These are phyloP conservation scores for Cladosporium sphaerospermum DNA, from an alignment of 2,329 filamentous ascomycete species.

Conservation along the genomic window DNA sequence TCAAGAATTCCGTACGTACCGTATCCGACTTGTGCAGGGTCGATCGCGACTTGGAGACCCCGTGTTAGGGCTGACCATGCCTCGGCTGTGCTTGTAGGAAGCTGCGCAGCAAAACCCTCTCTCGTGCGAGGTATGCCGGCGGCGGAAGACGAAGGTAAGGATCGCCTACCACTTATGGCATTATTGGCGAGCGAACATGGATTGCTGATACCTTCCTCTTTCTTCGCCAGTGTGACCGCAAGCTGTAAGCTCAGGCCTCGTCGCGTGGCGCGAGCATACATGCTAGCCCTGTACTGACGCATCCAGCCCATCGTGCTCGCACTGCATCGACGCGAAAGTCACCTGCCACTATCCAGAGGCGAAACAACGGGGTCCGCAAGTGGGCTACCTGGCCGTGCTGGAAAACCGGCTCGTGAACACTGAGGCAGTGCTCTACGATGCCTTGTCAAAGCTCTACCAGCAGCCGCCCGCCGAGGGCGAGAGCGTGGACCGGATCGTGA, in stretches of 20 bases:
- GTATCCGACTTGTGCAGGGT: too few species aligned
- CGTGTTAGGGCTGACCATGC: not conserved
- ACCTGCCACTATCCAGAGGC: constrained; percentile 11
- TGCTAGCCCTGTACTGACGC: not conserved
- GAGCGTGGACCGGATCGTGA: constrained; percentile 2
- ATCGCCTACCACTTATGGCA: not conserved
- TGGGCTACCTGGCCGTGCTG: constrained; percentile 10
- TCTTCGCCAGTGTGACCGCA: constrained; percentile 7
- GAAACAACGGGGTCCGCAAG: constrained; percentile 9
- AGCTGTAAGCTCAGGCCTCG: constrained; percentile 4
- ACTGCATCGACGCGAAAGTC: constrained; percentile 11
- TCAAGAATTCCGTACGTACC: constrained; percentile 4
- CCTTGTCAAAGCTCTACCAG: constrained; percentile 6
- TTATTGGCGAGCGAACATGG: not conserved
- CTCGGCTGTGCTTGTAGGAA: constrained; percentile 8
- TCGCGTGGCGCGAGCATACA: not conserved
- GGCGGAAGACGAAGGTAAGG: constrained; percentile 20
- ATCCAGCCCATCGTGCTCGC: constrained; percentile 11
- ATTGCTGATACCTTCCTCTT: not conserved
- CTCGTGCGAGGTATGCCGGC: constrained; percentile 19
- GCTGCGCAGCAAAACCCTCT: constrained; percentile 10
- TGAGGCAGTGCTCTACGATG: constrained; percentile 10
- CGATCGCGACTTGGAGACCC: not conserved
- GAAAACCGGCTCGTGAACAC: constrained; percentile 9
- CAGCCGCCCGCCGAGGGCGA: not conserved